Conservation (phyloP, 768 basidiomycete species). For the Boletellus ananiceps region DNA sequence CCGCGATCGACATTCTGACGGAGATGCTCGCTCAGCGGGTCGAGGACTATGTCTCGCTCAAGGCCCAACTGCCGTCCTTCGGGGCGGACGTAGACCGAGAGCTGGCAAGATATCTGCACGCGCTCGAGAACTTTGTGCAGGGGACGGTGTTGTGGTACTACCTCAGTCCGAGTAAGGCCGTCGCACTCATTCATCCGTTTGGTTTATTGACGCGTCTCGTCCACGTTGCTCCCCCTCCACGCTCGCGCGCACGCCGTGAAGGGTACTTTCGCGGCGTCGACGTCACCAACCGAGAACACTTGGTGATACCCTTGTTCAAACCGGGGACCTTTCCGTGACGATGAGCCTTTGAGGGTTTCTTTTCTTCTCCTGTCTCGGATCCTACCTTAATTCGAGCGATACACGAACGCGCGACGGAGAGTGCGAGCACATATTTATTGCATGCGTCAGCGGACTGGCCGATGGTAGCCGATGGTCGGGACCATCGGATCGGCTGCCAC, state of each 20-base stretch:
- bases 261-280: conserved; percentile 34
- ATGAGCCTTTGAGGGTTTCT: too few relatives aligned
- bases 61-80: conserved; percentile 33
- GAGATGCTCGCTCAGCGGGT: conserved; percentile 35
- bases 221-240: too few relatives aligned
- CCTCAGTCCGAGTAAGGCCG: conserved; percentile 33
- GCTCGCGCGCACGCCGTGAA: neutral
- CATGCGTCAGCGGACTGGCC: too few relatives aligned
- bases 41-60: conserved; percentile 30
- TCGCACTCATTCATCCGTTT: neutral
- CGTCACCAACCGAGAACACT: conserved; percentile 26
- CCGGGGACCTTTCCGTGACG: conserved; percentile 15
- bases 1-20: conserved; percentile 34
- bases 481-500: too few relatives aligned
- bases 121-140: conserved; percentile 36
- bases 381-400: too few relatives aligned
- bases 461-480: too few relatives aligned
- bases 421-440: too few relatives aligned
- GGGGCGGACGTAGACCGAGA: conserved; percentile 33
- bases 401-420: too few relatives aligned
- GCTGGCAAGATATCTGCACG: conserved; percentile 30
- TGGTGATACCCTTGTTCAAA: conserved; percentile 30
- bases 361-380: too few relatives aligned
- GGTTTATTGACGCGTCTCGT: too few relatives aligned
- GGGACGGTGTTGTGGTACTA: conserved; percentile 40